phyloP scores from a whole-genome alignment of 106 monocot genomes.

The Agapanthus africanus region DNA sequence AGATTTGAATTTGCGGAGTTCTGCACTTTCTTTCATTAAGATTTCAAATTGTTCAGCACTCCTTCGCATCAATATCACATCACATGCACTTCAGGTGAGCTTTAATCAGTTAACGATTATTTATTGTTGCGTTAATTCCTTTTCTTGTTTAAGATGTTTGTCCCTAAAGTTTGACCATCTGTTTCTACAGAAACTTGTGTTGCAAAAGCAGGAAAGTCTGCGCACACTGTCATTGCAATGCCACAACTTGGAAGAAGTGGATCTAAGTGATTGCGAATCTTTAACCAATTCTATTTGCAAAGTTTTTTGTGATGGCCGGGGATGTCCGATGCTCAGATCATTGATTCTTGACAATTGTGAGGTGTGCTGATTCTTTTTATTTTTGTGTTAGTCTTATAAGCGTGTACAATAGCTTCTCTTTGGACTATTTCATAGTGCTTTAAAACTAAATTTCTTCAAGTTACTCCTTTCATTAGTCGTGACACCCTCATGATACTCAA shows the following conservation, averaged over 20 bases:
- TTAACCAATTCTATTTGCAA: constrained; percentile 77
- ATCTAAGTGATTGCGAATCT: constrained; percentile 96
- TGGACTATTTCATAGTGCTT: not conserved
- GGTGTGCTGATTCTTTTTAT: constrained; percentile 43
- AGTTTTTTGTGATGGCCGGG: constrained; percentile 86
- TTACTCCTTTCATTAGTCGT: not conserved
- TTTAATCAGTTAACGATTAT: not conserved
- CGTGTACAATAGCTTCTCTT: too few relatives aligned
- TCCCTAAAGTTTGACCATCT: not conserved
- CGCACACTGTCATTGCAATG: constrained; percentile 69
- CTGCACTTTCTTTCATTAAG: constrained; percentile 63
- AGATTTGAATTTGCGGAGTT: constrained; percentile 77
- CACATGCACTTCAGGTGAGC: constrained; percentile 78
- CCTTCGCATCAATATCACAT: constrained; percentile 63
- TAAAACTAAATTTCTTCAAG: not conserved
- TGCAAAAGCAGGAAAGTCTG: constrained; percentile 96
- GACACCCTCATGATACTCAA: not conserved
- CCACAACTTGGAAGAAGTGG: constrained; percentile 78
- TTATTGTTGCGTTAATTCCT: not conserved
- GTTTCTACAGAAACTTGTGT: constrained; percentile 78
- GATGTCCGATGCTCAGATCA: constrained; percentile 76
- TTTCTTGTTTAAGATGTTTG: too few relatives aligned
- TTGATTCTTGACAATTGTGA: constrained; percentile 95
- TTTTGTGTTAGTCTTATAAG: too few relatives aligned
- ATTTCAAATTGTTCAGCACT: constrained; percentile 90